These are phyloP conservation scores for Chytriomyces sp. DNA, from an alignment of 192 early-diverging fungal species.

Conservation along the genomic window DNA sequence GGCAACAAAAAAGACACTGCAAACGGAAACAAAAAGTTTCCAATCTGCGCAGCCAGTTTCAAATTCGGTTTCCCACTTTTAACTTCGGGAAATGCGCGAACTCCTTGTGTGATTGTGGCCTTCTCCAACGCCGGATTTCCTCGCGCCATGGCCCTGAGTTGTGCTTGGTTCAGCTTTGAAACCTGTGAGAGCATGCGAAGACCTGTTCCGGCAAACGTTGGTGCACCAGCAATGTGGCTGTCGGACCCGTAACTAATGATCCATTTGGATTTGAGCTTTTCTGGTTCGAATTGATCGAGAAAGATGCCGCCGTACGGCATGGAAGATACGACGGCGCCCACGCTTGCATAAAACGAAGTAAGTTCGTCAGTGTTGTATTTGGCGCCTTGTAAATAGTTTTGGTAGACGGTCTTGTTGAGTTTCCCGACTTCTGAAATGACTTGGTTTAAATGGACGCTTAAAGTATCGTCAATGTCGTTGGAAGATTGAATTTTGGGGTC, in stretches of 20 bases:
- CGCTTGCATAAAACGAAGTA: slow-evolving; percentile 18
- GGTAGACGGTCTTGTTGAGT: slow-evolving; percentile 61
- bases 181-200: slow-evolving; percentile 54
- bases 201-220: slow-evolving; percentile 59
- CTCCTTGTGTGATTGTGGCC: slow-evolving; percentile 67
- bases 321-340: slow-evolving; percentile 36
- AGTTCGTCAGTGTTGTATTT: slow-evolving; percentile 31
- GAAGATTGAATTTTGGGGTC: neutral
- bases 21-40: slow-evolving; percentile 71
- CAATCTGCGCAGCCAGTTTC: slow-evolving; percentile 60
- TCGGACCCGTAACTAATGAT: slow-evolving; percentile 49
- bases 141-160: slow-evolving; percentile 40
- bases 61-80: slow-evolving; percentile 48
- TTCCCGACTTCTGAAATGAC: slow-evolving; percentile 43
- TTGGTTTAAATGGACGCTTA: neutral
- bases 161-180: slow-evolving; percentile 45
- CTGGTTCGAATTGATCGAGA: slow-evolving; percentile 53
- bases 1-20: slow-evolving; percentile 73
- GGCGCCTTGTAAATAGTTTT: slow-evolving; percentile 36
- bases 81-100: slow-evolving; percentile 64
- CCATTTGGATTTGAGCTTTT: slow-evolving; percentile 39
- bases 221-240: slow-evolving; percentile 42
- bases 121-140: slow-evolving; percentile 23
- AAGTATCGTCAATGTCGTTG: slow-evolving; percentile 5
- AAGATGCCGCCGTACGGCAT: slow-evolving; percentile 63